Conservation (phyloP, 1,284 basidiomycete species). For the Laetiporus sulphureus region DNA sequence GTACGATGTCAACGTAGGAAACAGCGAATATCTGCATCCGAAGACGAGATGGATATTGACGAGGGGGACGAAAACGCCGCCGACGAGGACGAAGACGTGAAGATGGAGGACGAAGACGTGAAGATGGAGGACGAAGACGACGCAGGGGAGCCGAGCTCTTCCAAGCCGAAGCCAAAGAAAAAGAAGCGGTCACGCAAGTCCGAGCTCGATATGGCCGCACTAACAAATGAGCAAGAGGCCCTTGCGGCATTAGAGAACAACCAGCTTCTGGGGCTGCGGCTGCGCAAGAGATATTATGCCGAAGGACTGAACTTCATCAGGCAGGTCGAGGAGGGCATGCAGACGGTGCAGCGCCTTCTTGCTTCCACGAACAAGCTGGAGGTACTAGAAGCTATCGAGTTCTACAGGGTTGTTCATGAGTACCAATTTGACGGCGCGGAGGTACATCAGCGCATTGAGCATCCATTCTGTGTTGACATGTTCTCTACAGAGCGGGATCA, state of each 20-base stretch:
- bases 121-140: slow-evolving; percentile 32
- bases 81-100: slow-evolving; percentile 13
- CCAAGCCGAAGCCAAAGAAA: slow-evolving; percentile 33
- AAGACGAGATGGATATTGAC: slow-evolving; percentile 54
- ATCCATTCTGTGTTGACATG: background rate
- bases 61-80: slow-evolving; percentile 22
- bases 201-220: slow-evolving; percentile 55
- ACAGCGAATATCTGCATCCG: slow-evolving; percentile 14
- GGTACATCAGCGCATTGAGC: slow-evolving; percentile 29
- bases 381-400: slow-evolving; percentile 93
- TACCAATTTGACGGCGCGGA: slow-evolving; percentile 79
- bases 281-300: slow-evolving; percentile 83
- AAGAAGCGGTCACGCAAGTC: slow-evolving; percentile 61
- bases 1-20: background rate
- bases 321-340: slow-evolving; percentile 75
- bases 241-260: slow-evolving; percentile 59
- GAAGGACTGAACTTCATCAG: slow-evolving; percentile 88
- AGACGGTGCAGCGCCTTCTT: slow-evolving; percentile 71
- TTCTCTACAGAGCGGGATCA: slow-evolving; percentile 64
- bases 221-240: slow-evolving; percentile 62
- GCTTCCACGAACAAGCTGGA: slow-evolving; percentile 92
- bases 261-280: slow-evolving; percentile 64
- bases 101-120: slow-evolving; percentile 18
- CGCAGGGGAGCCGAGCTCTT: slow-evolving; percentile 23
- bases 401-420: slow-evolving; percentile 82